A percentile compares a stretch with the other conserved stretches of the same genome.
Conservation (phyloP, 176 grass and related monocot genomes). For the Zizania latifolia region DNA sequence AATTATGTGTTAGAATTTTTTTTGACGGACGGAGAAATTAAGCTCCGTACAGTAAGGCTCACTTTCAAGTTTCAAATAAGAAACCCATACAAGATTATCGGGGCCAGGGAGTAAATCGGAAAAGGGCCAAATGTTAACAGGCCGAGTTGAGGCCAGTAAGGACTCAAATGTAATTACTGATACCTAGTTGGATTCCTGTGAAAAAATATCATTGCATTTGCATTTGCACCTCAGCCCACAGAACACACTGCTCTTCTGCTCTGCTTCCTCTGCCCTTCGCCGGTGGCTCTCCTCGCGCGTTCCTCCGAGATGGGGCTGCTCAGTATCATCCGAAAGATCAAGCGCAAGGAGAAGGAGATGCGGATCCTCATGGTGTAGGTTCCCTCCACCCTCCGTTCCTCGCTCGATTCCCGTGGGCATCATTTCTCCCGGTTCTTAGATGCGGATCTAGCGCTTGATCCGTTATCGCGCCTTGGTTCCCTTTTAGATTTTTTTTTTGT, state of each 20-base stretch:
- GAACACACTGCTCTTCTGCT: too few relatives aligned
- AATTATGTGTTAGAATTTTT: too few relatives aligned
- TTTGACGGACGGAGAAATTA: too few relatives aligned
- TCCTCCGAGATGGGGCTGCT: constrained; percentile 60
- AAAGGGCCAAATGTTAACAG: not conserved
- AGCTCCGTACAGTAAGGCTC: too few relatives aligned
- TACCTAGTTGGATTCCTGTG: not conserved
- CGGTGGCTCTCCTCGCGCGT: not conserved
- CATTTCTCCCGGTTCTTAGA: not conserved
- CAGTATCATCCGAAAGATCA: constrained; percentile 89
- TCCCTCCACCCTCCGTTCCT: not conserved
- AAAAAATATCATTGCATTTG: not conserved
- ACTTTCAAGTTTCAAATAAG: too few relatives aligned
- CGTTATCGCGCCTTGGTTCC: not conserved
- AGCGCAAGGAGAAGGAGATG: constrained; percentile 95
- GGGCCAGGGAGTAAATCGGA: not conserved
- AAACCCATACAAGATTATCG: not conserved
- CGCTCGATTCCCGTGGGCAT: not conserved
- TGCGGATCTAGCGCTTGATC: not conserved
- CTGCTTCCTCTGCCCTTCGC: not conserved
- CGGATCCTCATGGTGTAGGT: constrained; percentile 95
- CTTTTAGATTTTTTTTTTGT: not conserved
- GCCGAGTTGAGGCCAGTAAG: not conserved
- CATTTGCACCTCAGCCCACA: not conserved
- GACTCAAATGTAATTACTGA: not conserved